phyloP scores from a whole-genome alignment of 1,284 basidiomycete species.

The Peniophora sp. region DNA sequence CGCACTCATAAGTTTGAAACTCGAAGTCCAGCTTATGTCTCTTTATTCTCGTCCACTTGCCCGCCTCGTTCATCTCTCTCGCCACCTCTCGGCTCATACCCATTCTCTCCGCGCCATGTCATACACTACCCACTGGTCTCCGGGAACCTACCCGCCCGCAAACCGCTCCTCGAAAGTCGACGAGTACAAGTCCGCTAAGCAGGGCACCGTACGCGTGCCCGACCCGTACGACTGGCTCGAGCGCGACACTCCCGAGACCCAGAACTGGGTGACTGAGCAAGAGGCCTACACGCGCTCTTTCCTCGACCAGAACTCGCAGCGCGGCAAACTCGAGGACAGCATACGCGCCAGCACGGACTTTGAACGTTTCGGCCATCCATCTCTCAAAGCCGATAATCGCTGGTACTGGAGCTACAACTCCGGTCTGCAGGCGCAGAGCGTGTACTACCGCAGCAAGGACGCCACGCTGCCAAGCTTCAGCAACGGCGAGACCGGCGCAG shows the following conservation, averaged over 20 bases:
- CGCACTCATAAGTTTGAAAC: too few relatives aligned
- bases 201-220: conserved; percentile 50
- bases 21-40: too few relatives aligned
- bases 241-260: conserved; percentile 49
- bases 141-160: conserved; percentile 51
- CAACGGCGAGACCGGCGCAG: conserved; percentile 21
- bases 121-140: conserved; percentile 27
- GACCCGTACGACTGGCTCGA: conserved; percentile 78
- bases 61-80: too few relatives aligned
- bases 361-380: conserved; percentile 58
- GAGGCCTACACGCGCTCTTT: conserved; percentile 51
- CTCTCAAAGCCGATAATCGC: conserved; percentile 51
- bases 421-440: conserved; percentile 57
- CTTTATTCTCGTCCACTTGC: too few relatives aligned
- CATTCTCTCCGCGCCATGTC: conserved; percentile 14
- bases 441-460: conserved; percentile 61
- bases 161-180: conserved; percentile 62
- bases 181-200: conserved; percentile 54
- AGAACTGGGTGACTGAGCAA: conserved; percentile 58
- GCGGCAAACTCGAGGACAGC: conserved; percentile 46
- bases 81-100: not conserved
- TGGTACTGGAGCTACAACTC: conserved; percentile 79
- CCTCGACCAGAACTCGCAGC: conserved; percentile 54
- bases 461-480: conserved; percentile 45
- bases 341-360: conserved; percentile 64